Conservation (phyloP, 495 filamentous ascomycete species). For the Hypoxylon rickii region DNA sequence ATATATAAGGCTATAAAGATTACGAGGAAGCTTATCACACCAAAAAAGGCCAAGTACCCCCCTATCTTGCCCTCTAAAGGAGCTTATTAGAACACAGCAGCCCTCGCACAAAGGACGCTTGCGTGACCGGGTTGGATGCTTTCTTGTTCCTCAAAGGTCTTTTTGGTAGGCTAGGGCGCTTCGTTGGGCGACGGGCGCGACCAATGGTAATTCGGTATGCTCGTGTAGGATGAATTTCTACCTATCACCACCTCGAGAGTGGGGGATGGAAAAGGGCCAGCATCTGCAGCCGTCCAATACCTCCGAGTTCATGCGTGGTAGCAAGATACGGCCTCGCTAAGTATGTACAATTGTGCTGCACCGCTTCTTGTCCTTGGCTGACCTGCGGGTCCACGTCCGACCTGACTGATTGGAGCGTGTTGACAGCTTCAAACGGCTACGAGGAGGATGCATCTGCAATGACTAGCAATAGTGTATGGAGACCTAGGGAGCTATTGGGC, state of each 20-base stretch:
- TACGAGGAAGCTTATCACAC: not conserved
- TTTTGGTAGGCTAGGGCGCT: constrained; percentile 34
- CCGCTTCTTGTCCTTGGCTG: constrained; percentile 16
- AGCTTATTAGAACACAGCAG: not conserved
- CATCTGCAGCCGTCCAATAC: constrained; percentile 31
- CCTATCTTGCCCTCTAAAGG: not conserved
- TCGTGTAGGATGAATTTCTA: constrained; percentile 25
- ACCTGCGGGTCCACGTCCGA: constrained; percentile 14
- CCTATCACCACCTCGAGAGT: constrained; percentile 27
- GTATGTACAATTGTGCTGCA: not conserved
- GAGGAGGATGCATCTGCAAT: constrained; percentile 11
- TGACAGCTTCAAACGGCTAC: constrained; percentile 12
- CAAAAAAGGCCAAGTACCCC: not conserved
- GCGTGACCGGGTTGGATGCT: constrained; percentile 9
- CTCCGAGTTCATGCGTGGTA: constrained; percentile 17
- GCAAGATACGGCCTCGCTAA: not conserved
- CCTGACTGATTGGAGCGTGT: constrained; percentile 8
- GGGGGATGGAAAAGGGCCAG: constrained; percentile 12
- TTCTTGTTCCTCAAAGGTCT: constrained; percentile 1
- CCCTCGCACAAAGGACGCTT: not conserved
- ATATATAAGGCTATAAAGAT: no score
- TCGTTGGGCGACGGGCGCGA: constrained; percentile 24
- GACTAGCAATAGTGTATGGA: constrained; percentile 8
- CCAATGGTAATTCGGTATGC: constrained; percentile 28
- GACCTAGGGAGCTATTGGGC: constrained; percentile 8